Base-by-base conservation (phyloP, 345 rosid genomes). In the Boechera divaricarpa region DNA sequence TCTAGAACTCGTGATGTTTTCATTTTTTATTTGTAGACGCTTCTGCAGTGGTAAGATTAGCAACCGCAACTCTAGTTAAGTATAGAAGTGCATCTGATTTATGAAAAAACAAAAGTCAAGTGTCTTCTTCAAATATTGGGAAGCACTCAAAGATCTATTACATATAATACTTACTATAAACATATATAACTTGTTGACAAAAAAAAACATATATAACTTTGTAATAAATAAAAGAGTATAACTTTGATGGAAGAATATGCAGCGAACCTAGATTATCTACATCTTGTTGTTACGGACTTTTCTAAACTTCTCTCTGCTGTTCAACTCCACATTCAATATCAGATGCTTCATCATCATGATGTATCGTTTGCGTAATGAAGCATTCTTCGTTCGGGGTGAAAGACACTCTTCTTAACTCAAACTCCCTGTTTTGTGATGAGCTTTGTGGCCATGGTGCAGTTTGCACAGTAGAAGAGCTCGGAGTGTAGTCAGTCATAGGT, bases 351-450 rank as follows among this genome's bases (percentile, higher is more conserved):
- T 64, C 54, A 48, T 48, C 71, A 47, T 49, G 42, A 36, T 57
- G 67, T 57, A 16, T 32, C 0, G 56, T 10, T 65, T 39, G 61
- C 29, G 16, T 29, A 18, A 38, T 38, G 7, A 77, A 49, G 21
- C 8, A 8, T 59, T 72, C 77, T 32, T 41, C 58, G 12, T 13
- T 72, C 16, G 26, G 16, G 28, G 7, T 1, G 16, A 72, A 66
- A 21, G 77, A 44, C 44, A 54, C 31, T 45, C 48, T 61, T 73
- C 75, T 79, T 47, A 56, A 59, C 45, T 80, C 80, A 65, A 55
- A 63, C 59, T 18, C 73, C 35, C 61, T 75, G 1, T 35, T 57
- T 29, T 73, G 61, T 28, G 44, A 54, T 32, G 55, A 28, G 31
- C 63, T 79, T 12, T 41, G 79, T 62, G 56, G 41, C 79, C 67